phyloP scores from a whole-genome alignment of 2,329 filamentous ascomycete genomes.

The Penicillium oxalicum region DNA sequence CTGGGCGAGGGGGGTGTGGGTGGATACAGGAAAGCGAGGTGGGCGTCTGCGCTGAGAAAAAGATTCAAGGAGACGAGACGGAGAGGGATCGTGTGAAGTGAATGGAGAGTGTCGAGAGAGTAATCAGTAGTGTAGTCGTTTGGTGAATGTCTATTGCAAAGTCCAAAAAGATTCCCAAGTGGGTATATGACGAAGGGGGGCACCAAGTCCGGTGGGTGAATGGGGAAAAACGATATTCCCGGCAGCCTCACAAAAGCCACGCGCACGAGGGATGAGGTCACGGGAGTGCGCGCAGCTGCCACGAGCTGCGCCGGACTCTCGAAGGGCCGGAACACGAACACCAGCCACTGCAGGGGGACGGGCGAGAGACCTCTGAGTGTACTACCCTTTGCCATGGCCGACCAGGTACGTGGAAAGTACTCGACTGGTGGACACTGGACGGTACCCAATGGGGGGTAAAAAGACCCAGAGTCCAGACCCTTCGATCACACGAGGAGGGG shows the following conservation, averaged over 20 bases:
- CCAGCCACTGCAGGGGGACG: too few relatives aligned
- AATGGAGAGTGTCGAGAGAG: too few relatives aligned
- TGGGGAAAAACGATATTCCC: slow-evolving; percentile 1
- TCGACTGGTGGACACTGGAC: too few relatives aligned
- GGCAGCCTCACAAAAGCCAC: not conserved
- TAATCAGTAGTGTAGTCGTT: too few relatives aligned
- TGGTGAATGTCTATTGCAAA: too few relatives aligned
- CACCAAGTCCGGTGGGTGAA: not conserved
- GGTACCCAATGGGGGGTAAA: too few relatives aligned
- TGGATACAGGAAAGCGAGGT: not conserved
- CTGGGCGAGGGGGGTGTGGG: not conserved
- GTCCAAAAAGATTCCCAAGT: too few relatives aligned
- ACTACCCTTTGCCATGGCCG: too few relatives aligned
- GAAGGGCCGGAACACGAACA: too few relatives aligned
- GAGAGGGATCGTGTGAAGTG: not conserved
- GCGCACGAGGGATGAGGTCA: not conserved
- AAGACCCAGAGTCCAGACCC: slow-evolving; percentile 13
- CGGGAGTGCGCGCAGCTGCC: not conserved
- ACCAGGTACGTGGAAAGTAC: too few relatives aligned
- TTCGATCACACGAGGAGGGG: slow-evolving; percentile 2
- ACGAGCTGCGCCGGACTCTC: too few relatives aligned
- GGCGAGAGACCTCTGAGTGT: too few relatives aligned
- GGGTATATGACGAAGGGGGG: not conserved
- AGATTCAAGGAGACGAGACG: not conserved
- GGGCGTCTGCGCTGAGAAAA: not conserved